These are phyloP conservation scores for Galeopsis tetrahit DNA, from an alignment of 257 asterid genomes.

Conservation along the genomic window DNA sequence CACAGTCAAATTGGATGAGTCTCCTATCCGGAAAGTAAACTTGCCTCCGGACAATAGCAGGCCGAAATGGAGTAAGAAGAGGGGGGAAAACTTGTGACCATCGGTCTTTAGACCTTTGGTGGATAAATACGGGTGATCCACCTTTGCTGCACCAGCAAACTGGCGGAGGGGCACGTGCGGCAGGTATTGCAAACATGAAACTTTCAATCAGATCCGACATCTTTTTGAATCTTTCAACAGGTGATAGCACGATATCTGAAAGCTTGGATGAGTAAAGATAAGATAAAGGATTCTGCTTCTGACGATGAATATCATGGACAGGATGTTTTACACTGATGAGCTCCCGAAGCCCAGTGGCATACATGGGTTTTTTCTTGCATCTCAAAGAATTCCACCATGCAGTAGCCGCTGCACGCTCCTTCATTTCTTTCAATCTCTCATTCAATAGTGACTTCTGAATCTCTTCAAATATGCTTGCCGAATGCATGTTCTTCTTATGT, in stretches of 20 bases:
- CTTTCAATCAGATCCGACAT: constrained; percentile 81
- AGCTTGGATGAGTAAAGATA: constrained; percentile 71
- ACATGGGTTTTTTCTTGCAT: constrained; percentile 85
- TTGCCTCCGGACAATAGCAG: constrained; percentile 97
- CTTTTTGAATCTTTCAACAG: constrained; percentile 79
- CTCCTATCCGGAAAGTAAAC: constrained; percentile 99
- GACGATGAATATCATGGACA: constrained; percentile 54
- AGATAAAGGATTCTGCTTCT: constrained; percentile 61
- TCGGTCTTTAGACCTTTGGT: constrained; percentile 56
- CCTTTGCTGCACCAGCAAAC: constrained; percentile 91
- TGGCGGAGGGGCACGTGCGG: constrained; percentile 96
- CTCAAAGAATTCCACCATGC: constrained; percentile 97
- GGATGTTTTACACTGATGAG: constrained; percentile 76
- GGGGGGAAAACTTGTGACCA: constrained; percentile 69
- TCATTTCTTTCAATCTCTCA: constrained; percentile 77
- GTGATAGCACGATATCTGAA: constrained; percentile 76
- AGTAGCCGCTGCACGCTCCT: constrained; percentile 74
- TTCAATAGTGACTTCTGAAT: constrained; percentile 64
- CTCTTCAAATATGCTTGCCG: constrained; percentile 71
- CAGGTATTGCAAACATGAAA: constrained; percentile 98
- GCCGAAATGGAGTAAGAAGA: constrained; percentile 83
- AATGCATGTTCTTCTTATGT: constrained; percentile 51
- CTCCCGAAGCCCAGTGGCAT: constrained; percentile 73
- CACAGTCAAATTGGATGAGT: constrained; percentile 96
- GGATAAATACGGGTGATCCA: constrained; percentile 67